Base-by-base conservation (phyloP, 441 rosid species). In the Brassica balearica region DNA sequence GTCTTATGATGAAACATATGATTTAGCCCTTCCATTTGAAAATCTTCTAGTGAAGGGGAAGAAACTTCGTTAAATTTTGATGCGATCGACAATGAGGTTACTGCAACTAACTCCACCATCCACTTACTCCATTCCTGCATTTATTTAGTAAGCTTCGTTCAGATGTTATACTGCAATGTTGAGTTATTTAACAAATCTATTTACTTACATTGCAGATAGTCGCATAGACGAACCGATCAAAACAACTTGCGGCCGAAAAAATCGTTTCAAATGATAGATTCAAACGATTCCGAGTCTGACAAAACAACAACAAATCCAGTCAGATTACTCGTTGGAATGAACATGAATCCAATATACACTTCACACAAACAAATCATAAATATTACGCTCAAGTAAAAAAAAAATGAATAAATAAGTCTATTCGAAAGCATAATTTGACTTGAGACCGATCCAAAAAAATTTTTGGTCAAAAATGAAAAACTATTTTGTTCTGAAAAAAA, bases 21-120 rank as follows among this genome's bases (percentile, higher is more conserved):
- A 19, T 86, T 83, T 14, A 87, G 69, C 5, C 84, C 96, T 68
- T 91, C 92, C 91, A 80, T 83, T 87, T 89, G 92, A 72, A 92
- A 81, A 77, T 90, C 91, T 8, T 85, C 73, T 32, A 90, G 70
- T n/a, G 85, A 78, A 46, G 86, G 88, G 15, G 75, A 14, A 14
- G 62, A 70, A 23, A 84, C 87, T 63, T 92, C 97, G 3, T 17
- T 85, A 68, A 90, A 90, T 82, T 94, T 94, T 15, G 90, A 75
- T 0, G 97, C 92, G 11, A 92, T 84, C 1, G 92, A 90, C 74
- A 94, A 74, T 74, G 96, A 89, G 11, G 96, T 86, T 2, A 92
- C 58, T 0, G 86, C 77, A 2, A 90, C 59, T 68, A 92, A 74
- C 69, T 94, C 93, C 63, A 88, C 83, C 92, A 90, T 91, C 95